phyloP scores from a whole-genome alignment of 1,284 basidiomycete species.

The Tilletia caries region DNA sequence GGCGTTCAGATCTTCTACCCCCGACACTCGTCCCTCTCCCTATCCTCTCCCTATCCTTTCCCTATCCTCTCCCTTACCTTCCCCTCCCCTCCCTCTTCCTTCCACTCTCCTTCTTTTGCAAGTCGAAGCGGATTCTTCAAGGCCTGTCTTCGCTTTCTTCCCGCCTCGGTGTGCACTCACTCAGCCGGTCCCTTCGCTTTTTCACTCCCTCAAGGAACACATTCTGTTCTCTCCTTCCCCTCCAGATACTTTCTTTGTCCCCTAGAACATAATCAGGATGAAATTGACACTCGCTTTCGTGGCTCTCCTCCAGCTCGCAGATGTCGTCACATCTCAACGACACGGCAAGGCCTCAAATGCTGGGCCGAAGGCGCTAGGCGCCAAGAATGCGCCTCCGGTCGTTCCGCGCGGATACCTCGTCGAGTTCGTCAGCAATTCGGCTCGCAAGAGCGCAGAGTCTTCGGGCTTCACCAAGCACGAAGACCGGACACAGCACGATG shows the following conservation, averaged over 20 bases:
- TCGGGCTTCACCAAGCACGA: conserved; percentile 6
- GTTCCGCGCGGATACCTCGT: conserved; percentile 7
- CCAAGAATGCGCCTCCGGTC: conserved; percentile 3
- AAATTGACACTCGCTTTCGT: neutral
- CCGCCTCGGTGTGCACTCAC: neutral
- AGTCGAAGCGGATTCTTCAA: neutral
- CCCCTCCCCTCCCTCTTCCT: neutral
- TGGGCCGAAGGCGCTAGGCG: neutral
- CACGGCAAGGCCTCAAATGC: neutral
- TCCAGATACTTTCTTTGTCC: too few relatives aligned
- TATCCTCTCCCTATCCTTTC: neutral
- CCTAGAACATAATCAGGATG: neutral
- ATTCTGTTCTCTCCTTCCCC: neutral
- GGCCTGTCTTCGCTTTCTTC: neutral
- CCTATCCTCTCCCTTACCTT: too few relatives aligned
- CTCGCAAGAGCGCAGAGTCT: neutral
- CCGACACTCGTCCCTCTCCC: neutral
- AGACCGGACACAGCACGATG: conserved; percentile 24
- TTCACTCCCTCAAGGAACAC: neutral
- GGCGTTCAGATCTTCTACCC: neutral
- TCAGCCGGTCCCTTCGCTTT: neutral
- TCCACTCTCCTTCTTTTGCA: neutral
- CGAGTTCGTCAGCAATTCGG: conserved; percentile 9
- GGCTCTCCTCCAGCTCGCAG: neutral
- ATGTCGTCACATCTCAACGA: neutral